phyloP scores from a whole-genome alignment of 192 early-diverging fungal genomes.

The Coemansia asiatica region DNA sequence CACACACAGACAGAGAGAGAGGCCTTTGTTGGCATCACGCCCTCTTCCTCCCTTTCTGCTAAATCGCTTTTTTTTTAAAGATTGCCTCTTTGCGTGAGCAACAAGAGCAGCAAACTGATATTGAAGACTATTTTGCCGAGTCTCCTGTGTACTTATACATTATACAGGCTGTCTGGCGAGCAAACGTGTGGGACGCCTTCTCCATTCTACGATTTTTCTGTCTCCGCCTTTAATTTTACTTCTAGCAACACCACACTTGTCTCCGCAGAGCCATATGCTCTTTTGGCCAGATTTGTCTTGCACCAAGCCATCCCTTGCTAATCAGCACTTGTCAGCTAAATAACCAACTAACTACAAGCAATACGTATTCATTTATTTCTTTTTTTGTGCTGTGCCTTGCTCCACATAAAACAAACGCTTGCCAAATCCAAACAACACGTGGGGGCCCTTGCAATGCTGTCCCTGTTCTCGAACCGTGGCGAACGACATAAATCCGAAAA shows the following conservation, averaged over 20 bases:
- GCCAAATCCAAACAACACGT: neutral
- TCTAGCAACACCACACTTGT: neutral
- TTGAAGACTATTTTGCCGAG: neutral
- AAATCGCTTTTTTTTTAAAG: too few relatives aligned
- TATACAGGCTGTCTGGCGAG: neutral
- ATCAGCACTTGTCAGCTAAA: neutral
- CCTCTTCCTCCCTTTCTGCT: too few relatives aligned
- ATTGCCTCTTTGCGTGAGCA: too few relatives aligned
- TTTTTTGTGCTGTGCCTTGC: neutral
- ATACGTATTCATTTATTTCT: neutral
- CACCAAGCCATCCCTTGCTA: neutral
- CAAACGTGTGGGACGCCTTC: neutral
- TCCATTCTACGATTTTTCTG: neutral
- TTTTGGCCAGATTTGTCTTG: neutral
- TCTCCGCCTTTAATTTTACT: neutral
- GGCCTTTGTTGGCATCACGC: too few relatives aligned
- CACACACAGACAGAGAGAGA: too few relatives aligned
- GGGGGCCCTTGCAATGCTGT: constrained; percentile 20
- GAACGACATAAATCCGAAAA: constrained; percentile 23
- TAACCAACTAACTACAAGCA: neutral
- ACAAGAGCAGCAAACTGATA: neutral
- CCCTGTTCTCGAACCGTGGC: constrained; percentile 40
- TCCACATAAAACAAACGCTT: neutral
- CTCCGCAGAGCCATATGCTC: constrained; percentile 1
- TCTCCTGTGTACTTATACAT: neutral